Conservation (phyloP, 331 rosid species). For the Rosa hybrid region DNA sequence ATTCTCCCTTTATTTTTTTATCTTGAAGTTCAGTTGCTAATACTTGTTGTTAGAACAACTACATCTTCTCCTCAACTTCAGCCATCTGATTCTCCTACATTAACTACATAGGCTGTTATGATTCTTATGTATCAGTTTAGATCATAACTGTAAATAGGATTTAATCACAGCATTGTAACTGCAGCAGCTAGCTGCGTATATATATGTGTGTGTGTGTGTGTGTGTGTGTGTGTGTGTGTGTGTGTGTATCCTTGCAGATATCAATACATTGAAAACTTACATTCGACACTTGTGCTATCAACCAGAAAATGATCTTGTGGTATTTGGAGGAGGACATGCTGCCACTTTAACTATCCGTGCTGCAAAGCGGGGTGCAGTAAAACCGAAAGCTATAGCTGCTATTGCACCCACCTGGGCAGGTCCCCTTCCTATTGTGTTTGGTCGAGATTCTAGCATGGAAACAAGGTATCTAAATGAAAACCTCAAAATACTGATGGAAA, state of each 20-base stretch:
- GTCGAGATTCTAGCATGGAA: slow-evolving; percentile 93
- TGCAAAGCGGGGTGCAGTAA: slow-evolving; percentile 72
- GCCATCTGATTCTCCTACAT: too few species aligned
- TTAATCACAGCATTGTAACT: too few species aligned
- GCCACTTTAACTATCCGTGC: slow-evolving; percentile 74
- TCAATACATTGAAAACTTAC: too few species aligned
- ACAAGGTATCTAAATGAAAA: slow-evolving; percentile 54
- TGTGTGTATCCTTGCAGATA: too few species aligned
- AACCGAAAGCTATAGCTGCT: slow-evolving; percentile 83
- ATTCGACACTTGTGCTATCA: slow-evolving; percentile 5
- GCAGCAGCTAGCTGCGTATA: too few species aligned
- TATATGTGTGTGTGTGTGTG: too few species aligned
- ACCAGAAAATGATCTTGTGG: slow-evolving; percentile 67
- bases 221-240: too few species aligned
- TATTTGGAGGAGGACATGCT: slow-evolving; percentile 98
- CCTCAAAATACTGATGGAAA: slow-evolving; percentile 2
- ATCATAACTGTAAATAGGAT: too few species aligned
- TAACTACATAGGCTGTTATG: too few species aligned
- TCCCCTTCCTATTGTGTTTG: slow-evolving; percentile 95
- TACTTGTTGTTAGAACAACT: neutral
- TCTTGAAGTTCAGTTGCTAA: slow-evolving; percentile 19
- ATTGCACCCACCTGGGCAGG: slow-evolving; percentile 98
- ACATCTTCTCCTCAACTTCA: too few species aligned
- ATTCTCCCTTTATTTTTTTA: neutral
- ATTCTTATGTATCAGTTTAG: too few species aligned